Base-by-base conservation (phyloP, 306 rosid genomes). In the Begonia loranthoides region DNA sequence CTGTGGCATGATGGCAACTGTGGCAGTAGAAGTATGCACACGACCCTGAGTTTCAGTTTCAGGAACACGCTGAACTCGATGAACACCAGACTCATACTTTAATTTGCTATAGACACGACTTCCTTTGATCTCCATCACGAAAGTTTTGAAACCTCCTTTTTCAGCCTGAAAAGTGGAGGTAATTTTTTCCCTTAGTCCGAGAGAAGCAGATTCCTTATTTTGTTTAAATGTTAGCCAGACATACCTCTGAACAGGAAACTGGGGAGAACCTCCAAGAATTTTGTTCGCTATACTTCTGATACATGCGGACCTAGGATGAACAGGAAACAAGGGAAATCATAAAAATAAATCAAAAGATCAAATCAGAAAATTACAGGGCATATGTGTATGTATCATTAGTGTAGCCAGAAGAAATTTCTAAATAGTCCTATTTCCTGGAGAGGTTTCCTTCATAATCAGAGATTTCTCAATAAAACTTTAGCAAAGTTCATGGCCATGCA, bases 1-100 rank as follows among this genome's bases (percentile, higher is more conserved):
- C 99, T 86, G 95, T 21, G 99, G 99, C 99, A 90, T 90, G 69
- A 90, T 90, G 48, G 99, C 99, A 60, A 90, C 94, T 15, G 99
- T 90, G 12, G 99, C 99, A 55, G 99, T 90, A 55, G 99, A 90
- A 53, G 99, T 90, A 75, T 90, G 99, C 45, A 90, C 87, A 11
- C 99, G 86, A 17, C 99, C 99, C 69, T 90, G 99, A 39, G 94
- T 51, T 69, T 90, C 99, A 45, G 99, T 90, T 60, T 78, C 88
- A 51, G 99, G 99, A 74, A 90, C 99, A 34, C 99, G 94, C 67
- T 90, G 99, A 65, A 90, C 99, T 52, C 99, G 82, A 49, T 90
- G 99, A 64, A 90, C 99, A 59, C 99, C 99, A 41, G 99, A 86
- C 67, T 90, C 99, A 10, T 74, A 90, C 75, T 86, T 86, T 62